These are phyloP conservation scores for Tolypocladium amazonense DNA, from an alignment of 2,329 filamentous ascomycete genomes.

Conservation along the genomic window DNA sequence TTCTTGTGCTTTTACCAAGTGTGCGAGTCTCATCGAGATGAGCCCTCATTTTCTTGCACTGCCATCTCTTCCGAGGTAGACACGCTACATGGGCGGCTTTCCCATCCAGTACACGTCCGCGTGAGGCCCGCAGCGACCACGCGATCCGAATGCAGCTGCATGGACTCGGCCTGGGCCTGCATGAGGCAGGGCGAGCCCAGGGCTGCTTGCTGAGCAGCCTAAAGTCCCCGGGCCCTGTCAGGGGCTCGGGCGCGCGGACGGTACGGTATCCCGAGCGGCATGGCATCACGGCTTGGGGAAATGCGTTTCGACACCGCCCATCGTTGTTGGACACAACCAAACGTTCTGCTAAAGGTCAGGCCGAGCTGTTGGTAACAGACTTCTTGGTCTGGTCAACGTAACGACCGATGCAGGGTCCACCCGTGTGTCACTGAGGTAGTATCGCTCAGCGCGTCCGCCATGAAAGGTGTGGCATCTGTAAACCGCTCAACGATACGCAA, in stretches of 20 bases:
- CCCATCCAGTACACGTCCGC: neutral
- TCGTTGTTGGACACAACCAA: neutral
- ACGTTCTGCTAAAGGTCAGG: neutral
- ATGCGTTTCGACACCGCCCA: neutral
- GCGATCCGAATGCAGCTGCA: neutral
- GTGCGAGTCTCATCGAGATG: neutral
- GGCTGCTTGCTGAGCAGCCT: neutral
- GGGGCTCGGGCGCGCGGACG: neutral
- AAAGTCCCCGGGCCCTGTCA: neutral
- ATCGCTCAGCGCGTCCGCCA: neutral
- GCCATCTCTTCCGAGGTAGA: neutral
- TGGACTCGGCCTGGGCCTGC: neutral
- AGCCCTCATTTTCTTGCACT: neutral
- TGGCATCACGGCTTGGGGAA: neutral
- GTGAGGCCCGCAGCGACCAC: neutral
- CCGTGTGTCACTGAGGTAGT: neutral
- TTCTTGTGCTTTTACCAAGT: neutral
- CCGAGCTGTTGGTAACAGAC: neutral
- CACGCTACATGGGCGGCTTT: neutral
- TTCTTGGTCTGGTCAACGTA: neutral
- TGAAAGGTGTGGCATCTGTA: neutral
- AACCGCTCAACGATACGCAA: neutral
- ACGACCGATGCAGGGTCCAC: neutral
- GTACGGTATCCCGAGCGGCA: neutral
- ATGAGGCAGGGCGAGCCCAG: neutral